phyloP scores from a whole-genome alignment of 1,284 basidiomycete genomes.

The Porodaedalea pini region DNA sequence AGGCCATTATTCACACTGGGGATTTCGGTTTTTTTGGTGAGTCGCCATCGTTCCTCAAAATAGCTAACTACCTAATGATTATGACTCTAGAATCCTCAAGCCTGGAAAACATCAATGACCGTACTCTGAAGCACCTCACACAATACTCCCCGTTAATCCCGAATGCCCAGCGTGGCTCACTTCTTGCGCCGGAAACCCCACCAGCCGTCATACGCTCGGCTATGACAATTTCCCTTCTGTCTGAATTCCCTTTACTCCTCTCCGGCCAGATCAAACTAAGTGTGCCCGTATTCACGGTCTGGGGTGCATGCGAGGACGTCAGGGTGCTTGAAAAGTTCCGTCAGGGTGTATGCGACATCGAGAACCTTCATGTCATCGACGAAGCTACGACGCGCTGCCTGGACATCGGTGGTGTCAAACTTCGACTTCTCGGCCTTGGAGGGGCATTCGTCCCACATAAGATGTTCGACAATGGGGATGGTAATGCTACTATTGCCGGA shows the following conservation, averaged over 20 bases:
- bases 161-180: conserved; percentile 73
- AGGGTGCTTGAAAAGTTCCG: conserved; percentile 90
- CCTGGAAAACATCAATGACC: conserved; percentile 88
- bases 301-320: conserved; percentile 98
- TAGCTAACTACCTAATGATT: conserved; percentile 10
- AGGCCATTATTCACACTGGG: conserved; percentile 95
- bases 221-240: conserved; percentile 72
- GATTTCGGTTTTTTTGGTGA: conserved; percentile 98
- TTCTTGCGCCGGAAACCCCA: conserved; percentile 67
- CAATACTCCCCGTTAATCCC: conserved; percentile 98
- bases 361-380: conserved; percentile 89
- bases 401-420: conserved; percentile 89
- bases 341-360: conserved; percentile 74
- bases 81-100: conserved; percentile 63
- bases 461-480: conserved; percentile 96
- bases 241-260: conserved; percentile 91
- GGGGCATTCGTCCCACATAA: conserved; percentile 96
- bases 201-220: conserved; percentile 60
- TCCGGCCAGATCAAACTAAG: conserved; percentile 84
- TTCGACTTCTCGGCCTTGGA: conserved; percentile 91
- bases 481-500: conserved; percentile 92
- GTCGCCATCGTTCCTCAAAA: background rate
- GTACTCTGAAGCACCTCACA: conserved; percentile 92
- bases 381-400: conserved; percentile 90
- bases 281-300: conserved; percentile 94